Evolutionary conservation across 2,329 filamentous ascomycete genomes (phyloP).

Genomic region (Colletotrichum paranaense): DNA sequence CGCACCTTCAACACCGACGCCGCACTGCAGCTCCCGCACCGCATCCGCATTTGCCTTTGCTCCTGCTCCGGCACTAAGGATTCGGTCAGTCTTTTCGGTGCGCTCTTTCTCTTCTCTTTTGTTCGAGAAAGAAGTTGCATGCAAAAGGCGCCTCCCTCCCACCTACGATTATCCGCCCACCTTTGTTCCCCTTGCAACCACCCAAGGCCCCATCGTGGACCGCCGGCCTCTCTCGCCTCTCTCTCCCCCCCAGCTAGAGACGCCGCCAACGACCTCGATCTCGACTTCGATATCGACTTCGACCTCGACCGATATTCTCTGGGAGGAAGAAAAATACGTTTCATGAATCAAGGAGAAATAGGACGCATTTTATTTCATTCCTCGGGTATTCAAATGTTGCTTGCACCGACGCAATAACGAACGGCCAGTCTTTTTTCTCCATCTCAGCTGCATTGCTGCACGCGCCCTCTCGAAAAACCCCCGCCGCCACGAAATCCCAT

Average conservation of each 20-base stretch:
- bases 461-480: background rate
- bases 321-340: background rate
- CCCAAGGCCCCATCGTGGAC: slow-evolving; percentile 28
- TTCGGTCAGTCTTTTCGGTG: background rate
- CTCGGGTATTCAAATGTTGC: slow-evolving; percentile 19
- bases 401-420: slow-evolving; percentile 33
- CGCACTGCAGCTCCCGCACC: slow-evolving; percentile 31
- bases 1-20: slow-evolving; percentile 25
- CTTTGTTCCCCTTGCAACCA: background rate
- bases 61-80: slow-evolving; percentile 1
- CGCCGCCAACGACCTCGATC: slow-evolving; percentile 17
- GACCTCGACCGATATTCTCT: background rate
- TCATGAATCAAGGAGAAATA: background rate
- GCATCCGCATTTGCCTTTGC: background rate
- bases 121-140: slow-evolving; percentile 19
- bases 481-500: background rate
- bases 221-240: slow-evolving; percentile 22
- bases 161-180: background rate
- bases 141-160: slow-evolving; percentile 32
- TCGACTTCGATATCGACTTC: background rate
- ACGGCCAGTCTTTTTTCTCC: slow-evolving; percentile 11
- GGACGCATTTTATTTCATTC: background rate
- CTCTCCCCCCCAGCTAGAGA: slow-evolving; percentile 3
- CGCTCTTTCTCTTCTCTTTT: background rate
- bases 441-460: background rate